These are phyloP conservation scores for Gamarada debralockiae DNA, from an alignment of 495 filamentous ascomycete species.

Conservation along the genomic window DNA sequence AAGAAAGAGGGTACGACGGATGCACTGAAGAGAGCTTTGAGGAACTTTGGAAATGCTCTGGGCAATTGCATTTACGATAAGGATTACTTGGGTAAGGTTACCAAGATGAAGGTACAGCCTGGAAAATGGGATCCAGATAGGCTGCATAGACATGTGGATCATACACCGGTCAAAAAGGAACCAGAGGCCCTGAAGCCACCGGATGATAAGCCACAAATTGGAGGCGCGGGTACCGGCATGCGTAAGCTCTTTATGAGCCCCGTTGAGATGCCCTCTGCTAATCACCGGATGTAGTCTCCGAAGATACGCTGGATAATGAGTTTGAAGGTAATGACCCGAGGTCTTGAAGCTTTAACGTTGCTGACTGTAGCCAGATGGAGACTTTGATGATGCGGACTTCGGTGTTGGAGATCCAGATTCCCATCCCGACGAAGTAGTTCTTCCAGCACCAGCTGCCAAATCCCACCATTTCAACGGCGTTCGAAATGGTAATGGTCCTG, in stretches of 20 bases:
- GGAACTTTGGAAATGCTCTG: constrained; percentile 92
- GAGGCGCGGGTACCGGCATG: constrained; percentile 21
- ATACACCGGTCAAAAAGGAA: constrained; percentile 48
- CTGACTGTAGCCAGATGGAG: constrained; percentile 45
- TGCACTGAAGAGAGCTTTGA: constrained; percentile 80
- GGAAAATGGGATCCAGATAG: constrained; percentile 68
- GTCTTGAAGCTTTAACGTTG: constrained; percentile 10
- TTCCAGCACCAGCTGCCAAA: constrained; percentile 13
- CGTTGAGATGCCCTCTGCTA: constrained; percentile 21
- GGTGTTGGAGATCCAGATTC: constrained; percentile 48
- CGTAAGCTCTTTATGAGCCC: constrained; percentile 1
- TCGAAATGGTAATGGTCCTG: constrained; percentile 21
- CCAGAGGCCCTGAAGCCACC: constrained; percentile 1
- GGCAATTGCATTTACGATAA: constrained; percentile 99
- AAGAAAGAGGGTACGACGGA: constrained; percentile 98
- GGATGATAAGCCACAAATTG: constrained; percentile 35
- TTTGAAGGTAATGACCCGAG: constrained; percentile 59
- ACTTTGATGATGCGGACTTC: constrained; percentile 76
- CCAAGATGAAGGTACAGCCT: constrained; percentile 68
- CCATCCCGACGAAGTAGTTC: constrained; percentile 56
- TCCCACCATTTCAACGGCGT: constrained; percentile 10
- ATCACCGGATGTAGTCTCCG: constrained; percentile 4
- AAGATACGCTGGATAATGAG: constrained; percentile 55
- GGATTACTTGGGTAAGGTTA: constrained; percentile 79
- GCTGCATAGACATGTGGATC: constrained; percentile 79